Conservation (phyloP, 1,284 basidiomycete species). For the Trichosporon sp. region DNA sequence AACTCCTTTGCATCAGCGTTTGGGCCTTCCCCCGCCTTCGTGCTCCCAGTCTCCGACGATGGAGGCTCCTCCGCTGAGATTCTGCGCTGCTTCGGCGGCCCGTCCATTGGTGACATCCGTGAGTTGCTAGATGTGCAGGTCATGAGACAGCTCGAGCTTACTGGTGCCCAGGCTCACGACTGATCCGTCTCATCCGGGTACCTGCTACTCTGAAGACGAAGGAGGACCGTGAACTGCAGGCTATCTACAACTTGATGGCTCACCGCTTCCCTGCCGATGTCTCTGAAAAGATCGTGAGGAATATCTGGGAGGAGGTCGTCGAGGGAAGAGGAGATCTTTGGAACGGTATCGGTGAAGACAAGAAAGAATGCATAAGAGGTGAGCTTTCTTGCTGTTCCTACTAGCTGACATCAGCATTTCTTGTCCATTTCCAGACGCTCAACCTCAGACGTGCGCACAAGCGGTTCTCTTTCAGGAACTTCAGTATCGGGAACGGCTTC, state of each 20-base stretch:
- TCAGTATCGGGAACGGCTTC: constrained; percentile 80
- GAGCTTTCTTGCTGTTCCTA: constrained; percentile 8
- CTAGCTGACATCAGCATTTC: constrained; percentile 58
- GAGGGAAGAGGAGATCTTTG: constrained; percentile 81
- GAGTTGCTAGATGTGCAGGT: constrained; percentile 17
- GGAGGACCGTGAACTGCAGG: constrained; percentile 48
- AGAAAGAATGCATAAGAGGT: constrained; percentile 63
- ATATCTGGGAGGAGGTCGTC: constrained; percentile 85
- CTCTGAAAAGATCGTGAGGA: constrained; percentile 69
- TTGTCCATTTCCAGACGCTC: constrained; percentile 84
- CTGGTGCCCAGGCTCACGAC: constrained; percentile 45
- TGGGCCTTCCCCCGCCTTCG: constrained; percentile 48
- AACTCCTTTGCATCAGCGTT: constrained; percentile 53
- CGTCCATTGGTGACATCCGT: constrained; percentile 52
- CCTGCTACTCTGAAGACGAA: constrained; percentile 19
- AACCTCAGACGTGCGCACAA: constrained; percentile 82
- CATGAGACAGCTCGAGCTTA: background rate
- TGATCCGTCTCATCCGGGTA: constrained; percentile 52
- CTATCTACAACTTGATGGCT: constrained; percentile 68
- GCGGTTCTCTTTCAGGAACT: constrained; percentile 71
- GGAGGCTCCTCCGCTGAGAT: constrained; percentile 51
- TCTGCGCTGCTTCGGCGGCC: constrained; percentile 50
- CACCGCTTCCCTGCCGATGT: constrained; percentile 68
- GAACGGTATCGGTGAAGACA: constrained; percentile 81
- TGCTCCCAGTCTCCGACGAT: constrained; percentile 53